Conservation (phyloP, 495 filamentous ascomycete genomes). For the Cercophora scortea region DNA sequence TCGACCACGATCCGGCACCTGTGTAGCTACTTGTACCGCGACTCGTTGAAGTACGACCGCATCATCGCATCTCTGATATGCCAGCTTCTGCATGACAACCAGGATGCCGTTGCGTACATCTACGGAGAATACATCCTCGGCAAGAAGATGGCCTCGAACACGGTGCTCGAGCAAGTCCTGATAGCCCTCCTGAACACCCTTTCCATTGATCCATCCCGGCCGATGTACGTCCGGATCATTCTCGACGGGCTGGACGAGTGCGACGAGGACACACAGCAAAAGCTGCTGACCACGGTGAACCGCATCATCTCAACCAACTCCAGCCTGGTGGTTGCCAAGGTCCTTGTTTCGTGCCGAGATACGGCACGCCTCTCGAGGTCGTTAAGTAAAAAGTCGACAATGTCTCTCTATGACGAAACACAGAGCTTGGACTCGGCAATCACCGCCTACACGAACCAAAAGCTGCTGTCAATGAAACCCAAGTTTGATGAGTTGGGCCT, state of each 20-base stretch:
- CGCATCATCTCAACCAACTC: constrained; percentile 3
- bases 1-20: constrained; percentile 18
- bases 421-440: too few relatives aligned
- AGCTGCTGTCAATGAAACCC: too few relatives aligned
- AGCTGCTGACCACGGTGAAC: constrained; percentile 15
- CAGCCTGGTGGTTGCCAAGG: constrained; percentile 9
- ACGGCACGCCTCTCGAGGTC: neutral
- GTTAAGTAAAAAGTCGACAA: too few relatives aligned
- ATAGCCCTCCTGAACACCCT: constrained; percentile 1
- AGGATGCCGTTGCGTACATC: constrained; percentile 19
- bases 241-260: constrained; percentile 26
- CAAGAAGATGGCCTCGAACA: constrained; percentile 8
- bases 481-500: too few relatives aligned
- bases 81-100: constrained; percentile 14
- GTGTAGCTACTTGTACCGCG: constrained; percentile 20
- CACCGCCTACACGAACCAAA: too few relatives aligned
- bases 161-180: constrained; percentile 15
- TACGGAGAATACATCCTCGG: constrained; percentile 12
- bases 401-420: too few relatives aligned
- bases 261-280: constrained; percentile 14
- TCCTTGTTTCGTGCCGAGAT: constrained; percentile 15
- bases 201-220: neutral
- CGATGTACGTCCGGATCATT: constrained; percentile 8
- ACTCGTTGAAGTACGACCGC: constrained; percentile 21
- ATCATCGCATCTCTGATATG: constrained; percentile 22